phyloP scores from a whole-genome alignment of 2,329 filamentous ascomycete species.

The Stylonectria norvegica region DNA sequence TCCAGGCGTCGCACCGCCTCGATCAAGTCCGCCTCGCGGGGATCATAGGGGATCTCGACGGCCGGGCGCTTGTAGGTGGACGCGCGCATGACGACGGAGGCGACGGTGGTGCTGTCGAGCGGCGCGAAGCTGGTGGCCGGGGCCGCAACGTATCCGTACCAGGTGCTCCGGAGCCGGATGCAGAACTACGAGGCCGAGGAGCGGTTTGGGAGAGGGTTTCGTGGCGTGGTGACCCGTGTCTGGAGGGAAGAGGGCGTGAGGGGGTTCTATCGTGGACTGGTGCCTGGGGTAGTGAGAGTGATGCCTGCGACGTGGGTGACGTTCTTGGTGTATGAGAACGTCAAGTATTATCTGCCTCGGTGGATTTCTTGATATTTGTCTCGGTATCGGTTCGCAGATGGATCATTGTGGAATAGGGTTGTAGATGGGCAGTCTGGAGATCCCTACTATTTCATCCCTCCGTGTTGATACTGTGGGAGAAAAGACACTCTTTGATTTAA shows the following conservation, averaged over 20 bases:
- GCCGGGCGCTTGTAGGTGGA: slow-evolving; percentile 22
- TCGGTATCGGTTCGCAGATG: slow-evolving; percentile 2
- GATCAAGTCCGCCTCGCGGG: slow-evolving; percentile 33
- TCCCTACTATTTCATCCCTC: too few relatives aligned
- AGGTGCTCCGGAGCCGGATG: slow-evolving; percentile 82
- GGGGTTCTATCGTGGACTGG: slow-evolving; percentile 89
- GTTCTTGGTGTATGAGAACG: slow-evolving; percentile 95
- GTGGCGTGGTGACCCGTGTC: slow-evolving; percentile 69
- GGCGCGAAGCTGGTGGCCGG: slow-evolving; percentile 83
- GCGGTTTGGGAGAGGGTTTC: slow-evolving; percentile 66
- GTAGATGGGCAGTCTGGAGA: too few relatives aligned
- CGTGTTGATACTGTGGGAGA: too few relatives aligned
- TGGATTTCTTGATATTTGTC: slow-evolving; percentile 33
- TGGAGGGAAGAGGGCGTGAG: slow-evolving; percentile 74
- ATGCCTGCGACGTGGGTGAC: slow-evolving; percentile 95
- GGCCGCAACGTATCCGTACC: slow-evolving; percentile 90
- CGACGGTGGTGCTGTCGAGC: slow-evolving; percentile 78
- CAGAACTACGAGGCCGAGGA: slow-evolving; percentile 83
- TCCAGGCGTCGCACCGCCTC: slow-evolving; percentile 32
- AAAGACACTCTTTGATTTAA: too few relatives aligned
- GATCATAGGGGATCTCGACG: slow-evolving; percentile 18
- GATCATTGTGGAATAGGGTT: too few relatives aligned
- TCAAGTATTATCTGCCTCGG: slow-evolving; percentile 64
- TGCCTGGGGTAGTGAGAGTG: slow-evolving; percentile 85
- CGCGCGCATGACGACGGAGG: slow-evolving; percentile 59